Base-by-base conservation (phyloP, 352 stramenopile genomes). In the Phytophthora boehmeriae region DNA sequence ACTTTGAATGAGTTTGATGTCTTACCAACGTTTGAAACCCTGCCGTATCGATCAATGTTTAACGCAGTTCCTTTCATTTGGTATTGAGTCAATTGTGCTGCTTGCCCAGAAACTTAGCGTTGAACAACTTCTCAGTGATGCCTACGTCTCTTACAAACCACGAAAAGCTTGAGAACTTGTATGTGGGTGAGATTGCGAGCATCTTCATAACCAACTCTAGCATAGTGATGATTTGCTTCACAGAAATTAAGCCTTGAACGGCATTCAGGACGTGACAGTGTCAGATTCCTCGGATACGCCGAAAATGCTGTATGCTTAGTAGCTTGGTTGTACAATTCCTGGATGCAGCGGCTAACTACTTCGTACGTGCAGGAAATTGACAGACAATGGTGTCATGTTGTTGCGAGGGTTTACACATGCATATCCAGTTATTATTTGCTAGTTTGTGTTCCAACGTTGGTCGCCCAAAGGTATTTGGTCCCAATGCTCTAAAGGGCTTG, bases 201-300 rank as follows among this genome's bases (percentile, higher is more conserved):
- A 9, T 16, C 35, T 54, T 8, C 16, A 17, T 8, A 19, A 49
- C 22, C 42, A 47, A 54, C 25, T 22, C 20, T 11, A 25, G 13
- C 34, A 45, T 52, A 34, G 25, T 20, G 13, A 13, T 17, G 4
- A 22, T 62, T n/a, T 49, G 14, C n/a, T 35, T 17, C 17, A 48
- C 57, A 72, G 63, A 16, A 67, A 66, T 19, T 57, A 68, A 27
- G 58, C 36, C 13, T 72, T 46, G 4, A 72, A 67, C 52, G 56
- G 43, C 17, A 72, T 72, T 22, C 30, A 49, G 35, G 41, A 60
- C 23, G 58, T 72, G 5, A 56, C 36, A 5, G 23, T 46, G 1
- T 28, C 16, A 35, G 39, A 57, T 38, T 32, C 46, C 16, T 63
- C 52, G 4, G 34, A 59, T 46, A 60, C 58, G 11, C 51, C 68